Conservation (phyloP, 106 monocot species). For the Acorus gramineus region DNA sequence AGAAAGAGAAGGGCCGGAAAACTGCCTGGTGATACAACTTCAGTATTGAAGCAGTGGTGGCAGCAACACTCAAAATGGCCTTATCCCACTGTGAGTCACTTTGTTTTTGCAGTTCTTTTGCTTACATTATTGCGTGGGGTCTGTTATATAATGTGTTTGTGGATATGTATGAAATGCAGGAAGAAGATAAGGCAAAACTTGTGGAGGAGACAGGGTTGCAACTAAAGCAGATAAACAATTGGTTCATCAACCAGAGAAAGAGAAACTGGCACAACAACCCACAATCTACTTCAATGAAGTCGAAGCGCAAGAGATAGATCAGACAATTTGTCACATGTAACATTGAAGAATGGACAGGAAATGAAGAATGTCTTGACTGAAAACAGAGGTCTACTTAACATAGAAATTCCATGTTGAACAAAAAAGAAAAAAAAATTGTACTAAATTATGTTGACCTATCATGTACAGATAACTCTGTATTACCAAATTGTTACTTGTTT, state of each 20-base stretch:
- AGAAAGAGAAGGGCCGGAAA: slow-evolving; percentile 98
- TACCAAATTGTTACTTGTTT: too few relatives aligned
- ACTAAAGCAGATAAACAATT: slow-evolving; percentile 93
- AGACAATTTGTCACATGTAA: too few relatives aligned
- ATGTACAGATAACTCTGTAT: too few relatives aligned
- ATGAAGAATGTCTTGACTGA: too few relatives aligned
- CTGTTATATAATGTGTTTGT: background rate
- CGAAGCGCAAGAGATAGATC: slow-evolving; percentile 67
- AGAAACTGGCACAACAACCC: slow-evolving; percentile 91
- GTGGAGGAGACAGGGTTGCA: slow-evolving; percentile 94
- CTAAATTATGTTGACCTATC: too few relatives aligned
- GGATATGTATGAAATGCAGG: slow-evolving; percentile 27
- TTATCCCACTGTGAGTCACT: slow-evolving; percentile 76
- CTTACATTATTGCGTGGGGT: background rate
- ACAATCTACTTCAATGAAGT: slow-evolving; percentile 67
- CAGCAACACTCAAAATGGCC: slow-evolving; percentile 98
- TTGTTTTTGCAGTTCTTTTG: background rate
- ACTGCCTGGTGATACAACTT: slow-evolving; percentile 92
- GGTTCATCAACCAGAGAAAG: slow-evolving; percentile 96
- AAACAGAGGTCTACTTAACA: too few relatives aligned
- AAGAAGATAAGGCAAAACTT: slow-evolving; percentile 94
- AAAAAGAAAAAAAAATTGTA: too few relatives aligned
- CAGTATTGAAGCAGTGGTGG: slow-evolving; percentile 96
- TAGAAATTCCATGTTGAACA: too few relatives aligned
- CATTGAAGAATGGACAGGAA: too few relatives aligned